Conservation (phyloP, 2,329 filamentous ascomycete genomes). For the Fusarium albosuccineum region DNA sequence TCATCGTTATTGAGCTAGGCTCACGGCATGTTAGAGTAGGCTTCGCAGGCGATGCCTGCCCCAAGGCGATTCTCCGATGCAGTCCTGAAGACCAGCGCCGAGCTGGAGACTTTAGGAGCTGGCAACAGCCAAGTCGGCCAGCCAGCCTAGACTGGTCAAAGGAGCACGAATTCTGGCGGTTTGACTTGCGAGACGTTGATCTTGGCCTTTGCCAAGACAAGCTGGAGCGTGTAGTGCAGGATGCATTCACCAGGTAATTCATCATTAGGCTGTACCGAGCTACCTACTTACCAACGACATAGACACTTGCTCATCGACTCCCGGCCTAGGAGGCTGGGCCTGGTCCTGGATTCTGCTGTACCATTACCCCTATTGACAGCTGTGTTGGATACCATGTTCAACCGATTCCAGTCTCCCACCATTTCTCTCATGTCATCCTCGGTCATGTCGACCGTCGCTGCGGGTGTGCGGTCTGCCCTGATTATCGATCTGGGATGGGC, state of each 20-base stretch:
- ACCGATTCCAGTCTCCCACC: conserved; percentile 81
- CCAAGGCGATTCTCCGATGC: conserved; percentile 79
- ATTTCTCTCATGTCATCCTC: conserved; percentile 85
- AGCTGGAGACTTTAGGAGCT: conserved; percentile 84
- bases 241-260: conserved; percentile 81
- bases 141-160: conserved; percentile 70
- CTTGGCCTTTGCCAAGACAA: conserved; percentile 87
- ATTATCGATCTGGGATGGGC: conserved; percentile 94
- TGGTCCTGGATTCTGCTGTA: conserved; percentile 82
- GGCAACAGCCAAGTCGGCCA: conserved; percentile 65
- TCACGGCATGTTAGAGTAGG: conserved; percentile 83
- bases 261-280: background rate
- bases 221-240: conserved; percentile 84
- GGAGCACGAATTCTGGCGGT: conserved; percentile 81
- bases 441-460: conserved; percentile 79
- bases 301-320: conserved; percentile 79
- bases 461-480: conserved; percentile 86
- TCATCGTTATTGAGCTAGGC: conserved; percentile 85
- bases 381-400: conserved; percentile 82
- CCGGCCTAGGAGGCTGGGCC: conserved; percentile 78
- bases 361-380: conserved; percentile 83
- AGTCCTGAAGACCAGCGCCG: conserved; percentile 81
- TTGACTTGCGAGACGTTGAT: conserved; percentile 79
- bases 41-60: conserved; percentile 85
- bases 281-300: conserved; percentile 26